Percentiles rank a stretch among this genome's conserved stretches.
These are phyloP conservation scores for Polygonum maritimum DNA, from an alignment of 148 eudicot species.

Conservation along the genomic window DNA sequence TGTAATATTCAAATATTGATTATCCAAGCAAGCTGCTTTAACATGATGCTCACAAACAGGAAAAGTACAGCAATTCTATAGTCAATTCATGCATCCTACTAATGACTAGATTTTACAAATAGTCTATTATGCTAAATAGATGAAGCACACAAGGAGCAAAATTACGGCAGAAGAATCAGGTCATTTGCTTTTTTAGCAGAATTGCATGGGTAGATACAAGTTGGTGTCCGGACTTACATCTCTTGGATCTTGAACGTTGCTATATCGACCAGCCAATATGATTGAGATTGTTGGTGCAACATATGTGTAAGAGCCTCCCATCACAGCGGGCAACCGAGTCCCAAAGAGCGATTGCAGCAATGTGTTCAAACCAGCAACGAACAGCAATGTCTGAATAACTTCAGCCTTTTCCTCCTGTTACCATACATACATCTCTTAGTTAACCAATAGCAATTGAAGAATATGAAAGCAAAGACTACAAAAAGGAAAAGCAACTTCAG, in stretches of 20 bases:
- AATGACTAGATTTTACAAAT: neutral
- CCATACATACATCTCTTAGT: slow-evolving; percentile 1
- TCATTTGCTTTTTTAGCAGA: neutral
- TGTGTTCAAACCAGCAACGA: slow-evolving; percentile 96
- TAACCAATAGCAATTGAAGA: neutral
- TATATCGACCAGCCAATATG: slow-evolving; percentile 86
- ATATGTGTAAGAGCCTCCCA: slow-evolving; percentile 87
- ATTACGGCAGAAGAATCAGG: neutral
- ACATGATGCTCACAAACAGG: neutral
- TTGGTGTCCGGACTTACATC: slow-evolving; percentile 30
- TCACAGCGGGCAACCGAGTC: slow-evolving; percentile 87
- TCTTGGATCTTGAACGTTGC: slow-evolving; percentile 45
- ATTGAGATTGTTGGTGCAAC: slow-evolving; percentile 93
- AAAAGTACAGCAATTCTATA: neutral
- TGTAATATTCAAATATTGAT: neutral
- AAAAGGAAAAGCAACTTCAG: neutral
- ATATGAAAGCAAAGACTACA: neutral
- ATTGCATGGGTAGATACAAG: neutral
- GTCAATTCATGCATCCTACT: neutral
- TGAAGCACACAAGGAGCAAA: neutral
- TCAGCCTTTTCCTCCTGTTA: slow-evolving; percentile 85
- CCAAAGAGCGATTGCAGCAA: slow-evolving; percentile 78
- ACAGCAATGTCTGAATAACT: slow-evolving; percentile 87
- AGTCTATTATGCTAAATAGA: no score
- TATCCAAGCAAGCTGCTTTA: neutral